These are phyloP conservation scores for Scheffersomyces spartinae DNA, from an alignment of 805 yeast genomes.

Conservation along the genomic window DNA sequence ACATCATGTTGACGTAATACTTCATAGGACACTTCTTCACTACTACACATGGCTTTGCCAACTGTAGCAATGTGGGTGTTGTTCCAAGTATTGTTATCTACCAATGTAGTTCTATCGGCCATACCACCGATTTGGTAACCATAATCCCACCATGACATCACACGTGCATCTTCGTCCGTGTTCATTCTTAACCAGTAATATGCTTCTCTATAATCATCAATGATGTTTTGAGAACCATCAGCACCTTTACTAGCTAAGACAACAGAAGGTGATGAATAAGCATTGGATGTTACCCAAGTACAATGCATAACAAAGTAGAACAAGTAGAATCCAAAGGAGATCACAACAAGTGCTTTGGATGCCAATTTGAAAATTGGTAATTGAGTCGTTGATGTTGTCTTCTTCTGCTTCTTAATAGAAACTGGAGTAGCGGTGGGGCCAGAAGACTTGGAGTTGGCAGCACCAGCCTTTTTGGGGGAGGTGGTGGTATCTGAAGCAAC, in stretches of 20 bases:
- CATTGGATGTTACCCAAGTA: constrained; percentile 93
- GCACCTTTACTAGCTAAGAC: constrained; percentile 76
- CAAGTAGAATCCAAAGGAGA: constrained; percentile 64
- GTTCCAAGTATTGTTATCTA: constrained; percentile 98
- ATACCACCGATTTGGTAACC: constrained; percentile 99
- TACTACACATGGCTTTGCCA: constrained; percentile 92
- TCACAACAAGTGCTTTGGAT: constrained; percentile 52
- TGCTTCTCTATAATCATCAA: constrained; percentile 97
- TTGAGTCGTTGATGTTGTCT: constrained; percentile 4
- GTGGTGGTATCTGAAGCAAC: too few species aligned
- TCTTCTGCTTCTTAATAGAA: constrained; percentile 5
- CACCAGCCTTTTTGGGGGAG: too few species aligned
- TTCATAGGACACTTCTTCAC: constrained; percentile 80
- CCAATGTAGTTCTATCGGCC: constrained; percentile 98
- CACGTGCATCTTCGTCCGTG: constrained; percentile 89
- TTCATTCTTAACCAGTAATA: constrained; percentile 98
- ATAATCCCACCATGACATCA: constrained; percentile 99
- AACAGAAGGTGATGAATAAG: constrained; percentile 96
- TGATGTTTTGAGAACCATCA: constrained; percentile 75
- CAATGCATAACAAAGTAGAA: constrained; percentile 82
- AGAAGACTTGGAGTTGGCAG: constrained; percentile 1
- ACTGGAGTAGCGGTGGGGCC: background rate
- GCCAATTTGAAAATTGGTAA: constrained; percentile 24
- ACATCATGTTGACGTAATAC: constrained; percentile 87
- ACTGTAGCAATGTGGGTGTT: constrained; percentile 98